A percentile compares a stretch with the other conserved stretches of the same genome.
These are phyloP conservation scores for Cichorium intybus DNA, from an alignment of 140 eudicot genomes.

Conservation along the genomic window DNA sequence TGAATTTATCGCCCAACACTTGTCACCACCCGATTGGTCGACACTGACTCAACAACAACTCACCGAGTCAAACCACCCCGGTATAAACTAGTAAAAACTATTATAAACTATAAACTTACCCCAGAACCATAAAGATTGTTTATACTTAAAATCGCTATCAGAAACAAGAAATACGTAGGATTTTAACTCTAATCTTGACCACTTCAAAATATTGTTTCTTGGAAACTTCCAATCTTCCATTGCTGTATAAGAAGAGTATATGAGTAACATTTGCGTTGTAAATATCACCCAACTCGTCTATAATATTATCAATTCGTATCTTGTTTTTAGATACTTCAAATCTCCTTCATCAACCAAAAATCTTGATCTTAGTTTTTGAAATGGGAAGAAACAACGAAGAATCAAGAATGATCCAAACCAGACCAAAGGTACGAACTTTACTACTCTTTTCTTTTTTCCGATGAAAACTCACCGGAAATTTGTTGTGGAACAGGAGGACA, in stretches of 20 bases:
- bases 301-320: not conserved
- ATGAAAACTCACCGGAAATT: conserved; percentile 1
- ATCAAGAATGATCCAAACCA: conserved; percentile 32
- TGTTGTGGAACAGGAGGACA: conserved; percentile 40
- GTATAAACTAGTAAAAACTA: conserved; percentile 11
- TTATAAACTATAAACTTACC: conserved; percentile 9
- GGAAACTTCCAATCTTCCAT: conserved; percentile 55
- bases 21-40: conserved; percentile 26
- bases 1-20: conserved; percentile 3
- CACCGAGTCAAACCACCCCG: conserved; percentile 26
- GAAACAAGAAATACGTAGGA: conserved; percentile 34
- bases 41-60: conserved; percentile 20
- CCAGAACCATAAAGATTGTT: conserved; percentile 12
- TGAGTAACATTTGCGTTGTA: conserved; percentile 22
- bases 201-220: conserved; percentile 22
- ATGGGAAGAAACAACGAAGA: conserved; percentile 59
- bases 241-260: conserved; percentile 9
- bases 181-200: conserved; percentile 36
- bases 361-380: conserved; percentile 11
- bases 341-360: conserved; percentile 7
- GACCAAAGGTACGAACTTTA: conserved; percentile 44
- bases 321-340: not conserved
- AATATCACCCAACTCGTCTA: conserved; percentile 17
- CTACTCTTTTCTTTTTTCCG: not conserved
- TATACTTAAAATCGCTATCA: conserved; percentile 37